These are phyloP conservation scores for Corniculantispora saksenae DNA, from an alignment of 2,329 filamentous ascomycete genomes.

Conservation along the genomic window DNA sequence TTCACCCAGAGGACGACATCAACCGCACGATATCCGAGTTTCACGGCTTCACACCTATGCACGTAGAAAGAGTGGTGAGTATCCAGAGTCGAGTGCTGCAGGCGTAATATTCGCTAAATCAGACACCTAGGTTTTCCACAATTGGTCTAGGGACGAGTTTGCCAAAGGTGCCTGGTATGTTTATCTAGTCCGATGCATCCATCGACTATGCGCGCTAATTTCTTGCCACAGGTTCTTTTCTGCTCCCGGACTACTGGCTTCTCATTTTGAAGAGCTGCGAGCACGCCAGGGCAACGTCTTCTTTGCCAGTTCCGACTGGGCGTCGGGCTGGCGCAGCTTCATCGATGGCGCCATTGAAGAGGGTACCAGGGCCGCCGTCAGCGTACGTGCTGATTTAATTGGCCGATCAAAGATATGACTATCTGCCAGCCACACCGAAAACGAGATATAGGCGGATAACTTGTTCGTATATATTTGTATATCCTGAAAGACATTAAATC, in stretches of 20 bases:
- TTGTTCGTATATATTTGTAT: neutral
- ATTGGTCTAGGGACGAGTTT: conserved; percentile 50
- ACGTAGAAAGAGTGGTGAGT: conserved; percentile 31
- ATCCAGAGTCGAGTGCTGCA: neutral
- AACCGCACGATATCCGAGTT: conserved; percentile 34
- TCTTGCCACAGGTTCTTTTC: conserved; percentile 35
- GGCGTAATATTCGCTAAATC: neutral
- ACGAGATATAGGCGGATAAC: neutral
- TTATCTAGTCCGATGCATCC: neutral
- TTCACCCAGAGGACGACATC: conserved; percentile 45
- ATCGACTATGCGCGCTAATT: neutral
- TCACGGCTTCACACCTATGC: conserved; percentile 34
- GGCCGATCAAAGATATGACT: conserved; percentile 2
- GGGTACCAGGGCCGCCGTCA: conserved; percentile 37
- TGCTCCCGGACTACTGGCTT: conserved; percentile 37
- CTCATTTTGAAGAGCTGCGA: conserved; percentile 42
- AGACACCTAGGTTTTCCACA: conserved; percentile 42
- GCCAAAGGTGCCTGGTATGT: conserved; percentile 44
- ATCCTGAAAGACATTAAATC: neutral
- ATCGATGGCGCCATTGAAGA: conserved; percentile 53
- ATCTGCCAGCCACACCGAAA: neutral
- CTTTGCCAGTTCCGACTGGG: conserved; percentile 52
- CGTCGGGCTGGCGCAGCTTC: conserved; percentile 49
- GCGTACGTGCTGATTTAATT: conserved; percentile 20
- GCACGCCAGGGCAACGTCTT: conserved; percentile 43